Percentiles rank a stretch among this genome's conserved stretches.
Conservation (phyloP, 306 rosid species). For the Chamaecrista fasciculata region DNA sequence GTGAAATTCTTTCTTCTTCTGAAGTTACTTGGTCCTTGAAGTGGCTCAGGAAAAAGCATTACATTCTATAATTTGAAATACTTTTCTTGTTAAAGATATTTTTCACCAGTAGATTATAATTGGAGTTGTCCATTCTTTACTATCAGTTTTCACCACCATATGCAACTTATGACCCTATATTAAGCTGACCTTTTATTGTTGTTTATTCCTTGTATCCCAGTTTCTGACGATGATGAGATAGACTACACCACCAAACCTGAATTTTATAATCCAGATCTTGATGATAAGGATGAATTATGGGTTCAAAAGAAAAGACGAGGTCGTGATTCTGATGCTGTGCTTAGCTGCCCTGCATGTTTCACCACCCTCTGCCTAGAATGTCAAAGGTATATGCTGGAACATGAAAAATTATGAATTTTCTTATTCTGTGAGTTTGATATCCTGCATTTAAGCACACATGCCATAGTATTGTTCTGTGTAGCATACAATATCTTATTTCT, state of each 20-base stretch:
- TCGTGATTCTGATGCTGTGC: conserved; percentile 64
- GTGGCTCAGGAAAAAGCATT: too few relatives aligned
- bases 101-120: too few relatives aligned
- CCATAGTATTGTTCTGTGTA: background rate
- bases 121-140: background rate
- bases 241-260: conserved; percentile 83
- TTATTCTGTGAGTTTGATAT: background rate
- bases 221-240: conserved; percentile 80
- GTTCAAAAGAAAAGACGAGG: conserved; percentile 61
- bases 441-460: background rate
- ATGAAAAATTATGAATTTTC: background rate
- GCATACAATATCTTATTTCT: background rate
- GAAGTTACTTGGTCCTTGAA: too few relatives aligned
- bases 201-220: conserved; percentile 41
- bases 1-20: too few relatives aligned
- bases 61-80: too few relatives aligned
- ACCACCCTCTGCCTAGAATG: conserved; percentile 79
- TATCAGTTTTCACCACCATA: background rate
- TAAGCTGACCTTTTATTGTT: background rate
- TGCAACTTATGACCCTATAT: conserved; percentile 1
- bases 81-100: too few relatives aligned
- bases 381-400: conserved; percentile 54
- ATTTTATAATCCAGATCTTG: conserved; percentile 69
- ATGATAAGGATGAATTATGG: conserved; percentile 69
- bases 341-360: conserved; percentile 85